Percentiles rank a stretch among this genome's conserved stretches.
phyloP scores from a whole-genome alignment of 176 grass and related monocot genomes.

The Bonia amplexicaulis region DNA sequence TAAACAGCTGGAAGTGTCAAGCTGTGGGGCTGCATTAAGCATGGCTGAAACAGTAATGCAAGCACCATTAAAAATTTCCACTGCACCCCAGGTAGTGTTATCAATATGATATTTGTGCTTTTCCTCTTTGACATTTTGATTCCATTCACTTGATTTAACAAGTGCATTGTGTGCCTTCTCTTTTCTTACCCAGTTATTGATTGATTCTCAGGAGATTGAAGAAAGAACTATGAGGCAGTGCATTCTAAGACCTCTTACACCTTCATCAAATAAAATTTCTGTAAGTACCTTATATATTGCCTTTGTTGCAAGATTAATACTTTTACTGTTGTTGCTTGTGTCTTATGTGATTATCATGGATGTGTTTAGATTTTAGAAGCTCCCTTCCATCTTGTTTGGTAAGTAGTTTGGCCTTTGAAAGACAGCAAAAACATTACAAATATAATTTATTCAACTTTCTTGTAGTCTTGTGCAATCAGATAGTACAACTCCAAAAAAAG shows the following conservation, averaged over 20 bases:
- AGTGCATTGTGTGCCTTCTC: background rate
- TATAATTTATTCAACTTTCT: background rate
- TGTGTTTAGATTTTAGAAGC: background rate
- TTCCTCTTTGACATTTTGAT: background rate
- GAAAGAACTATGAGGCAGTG: slow-evolving; percentile 58
- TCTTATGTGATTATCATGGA: background rate
- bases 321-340: slow-evolving; percentile 12
- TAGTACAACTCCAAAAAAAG: background rate
- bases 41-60: slow-evolving; percentile 80
- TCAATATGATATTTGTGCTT: slow-evolving; percentile 2
- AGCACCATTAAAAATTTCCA: slow-evolving; percentile 47
- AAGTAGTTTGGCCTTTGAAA: background rate
- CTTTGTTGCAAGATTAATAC: background rate
- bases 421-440: background rate
- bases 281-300: slow-evolving; percentile 36
- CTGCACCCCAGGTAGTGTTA: slow-evolving; percentile 49
- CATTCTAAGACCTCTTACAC: slow-evolving; percentile 65
- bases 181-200: slow-evolving; percentile 37
- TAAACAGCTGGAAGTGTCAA: slow-evolving; percentile 25
- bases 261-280: slow-evolving; percentile 58
- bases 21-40: slow-evolving; percentile 35
- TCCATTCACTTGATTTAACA: background rate
- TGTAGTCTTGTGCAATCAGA: background rate
- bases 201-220: slow-evolving; percentile 66
- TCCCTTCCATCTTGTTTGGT: background rate